These are phyloP conservation scores for Pleomassaria siparia DNA, from an alignment of 2,329 filamentous ascomycete genomes.

Conservation along the genomic window DNA sequence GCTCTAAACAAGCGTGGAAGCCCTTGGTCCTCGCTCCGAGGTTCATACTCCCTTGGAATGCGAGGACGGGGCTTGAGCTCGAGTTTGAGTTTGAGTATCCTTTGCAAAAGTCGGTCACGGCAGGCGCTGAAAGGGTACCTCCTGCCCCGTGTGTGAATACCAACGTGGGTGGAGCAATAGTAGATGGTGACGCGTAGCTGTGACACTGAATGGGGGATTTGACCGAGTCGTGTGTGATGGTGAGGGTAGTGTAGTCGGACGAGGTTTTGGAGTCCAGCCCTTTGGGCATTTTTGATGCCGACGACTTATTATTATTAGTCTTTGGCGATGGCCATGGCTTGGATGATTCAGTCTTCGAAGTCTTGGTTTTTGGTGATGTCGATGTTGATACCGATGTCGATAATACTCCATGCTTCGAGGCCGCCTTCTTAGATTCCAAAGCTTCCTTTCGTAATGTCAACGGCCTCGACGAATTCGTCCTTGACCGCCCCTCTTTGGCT, in stretches of 20 bases:
- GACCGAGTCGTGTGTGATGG: constrained; percentile 15
- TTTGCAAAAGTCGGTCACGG: constrained; percentile 42
- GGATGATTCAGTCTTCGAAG: neutral
- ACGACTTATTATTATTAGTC: no score
- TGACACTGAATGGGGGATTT: constrained; percentile 27
- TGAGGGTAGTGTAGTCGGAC: constrained; percentile 5
- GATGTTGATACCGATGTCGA: no score
- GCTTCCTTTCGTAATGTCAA: no score
- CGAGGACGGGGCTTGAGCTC: constrained; percentile 21
- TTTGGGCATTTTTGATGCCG: no score
- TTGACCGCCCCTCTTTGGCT: no score
- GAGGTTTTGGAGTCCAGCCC: neutral
- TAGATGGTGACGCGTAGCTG: constrained; percentile 10
- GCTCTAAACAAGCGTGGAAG: constrained; percentile 41
- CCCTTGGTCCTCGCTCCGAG: constrained; percentile 39
- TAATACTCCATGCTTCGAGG: no score
- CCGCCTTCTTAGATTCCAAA: no score
- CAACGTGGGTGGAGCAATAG: constrained; percentile 15
- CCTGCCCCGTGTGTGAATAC: constrained; percentile 52
- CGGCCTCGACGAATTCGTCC: neutral
- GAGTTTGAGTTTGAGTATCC: constrained; percentile 36
- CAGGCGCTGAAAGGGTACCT: constrained; percentile 43
- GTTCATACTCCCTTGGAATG: constrained; percentile 48
- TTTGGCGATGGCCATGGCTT: no score
- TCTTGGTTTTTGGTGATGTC: neutral